These are phyloP conservation scores for Mycocentrospora acerina DNA, from an alignment of 2,329 filamentous ascomycete genomes.

Conservation along the genomic window DNA sequence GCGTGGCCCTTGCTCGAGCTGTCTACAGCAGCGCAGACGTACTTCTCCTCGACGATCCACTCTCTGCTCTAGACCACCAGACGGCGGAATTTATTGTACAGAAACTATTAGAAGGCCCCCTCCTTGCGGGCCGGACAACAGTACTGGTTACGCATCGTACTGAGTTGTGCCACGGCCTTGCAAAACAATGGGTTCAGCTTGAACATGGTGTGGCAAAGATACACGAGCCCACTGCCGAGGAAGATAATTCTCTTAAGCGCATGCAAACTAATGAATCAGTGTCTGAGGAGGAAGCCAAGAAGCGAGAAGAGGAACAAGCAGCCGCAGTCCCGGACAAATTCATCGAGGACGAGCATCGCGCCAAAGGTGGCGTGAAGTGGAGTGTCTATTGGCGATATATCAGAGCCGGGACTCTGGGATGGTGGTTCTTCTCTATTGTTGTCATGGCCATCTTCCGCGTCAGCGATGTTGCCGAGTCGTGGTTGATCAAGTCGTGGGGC, in stretches of 20 bases:
- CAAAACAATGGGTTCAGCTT: conserved; percentile 73
- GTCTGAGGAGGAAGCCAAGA: conserved; percentile 39
- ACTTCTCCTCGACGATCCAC: conserved; percentile 60
- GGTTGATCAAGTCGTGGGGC: conserved; percentile 86
- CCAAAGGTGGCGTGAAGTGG: conserved; percentile 72
- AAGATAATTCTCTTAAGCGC: conserved; percentile 49
- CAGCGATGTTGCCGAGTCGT: conserved; percentile 66
- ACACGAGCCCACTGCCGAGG: conserved; percentile 45
- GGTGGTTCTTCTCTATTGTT: conserved; percentile 68
- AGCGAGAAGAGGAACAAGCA: conserved; percentile 42
- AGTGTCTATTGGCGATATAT: conserved; percentile 84
- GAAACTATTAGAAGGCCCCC: conserved; percentile 57
- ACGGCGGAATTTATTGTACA: conserved; percentile 63
- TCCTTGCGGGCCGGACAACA: conserved; percentile 56
- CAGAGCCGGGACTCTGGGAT: conserved; percentile 72
- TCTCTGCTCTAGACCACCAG: conserved; percentile 64
- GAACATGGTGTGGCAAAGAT: conserved; percentile 57
- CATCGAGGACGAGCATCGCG: conserved; percentile 74
- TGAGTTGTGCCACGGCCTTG: conserved; percentile 71
- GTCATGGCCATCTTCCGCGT: conserved; percentile 66
- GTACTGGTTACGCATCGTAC: conserved; percentile 66
- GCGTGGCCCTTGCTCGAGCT: conserved; percentile 62
- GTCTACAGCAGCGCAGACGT: conserved; percentile 59
- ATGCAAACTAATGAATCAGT: conserved; percentile 40
- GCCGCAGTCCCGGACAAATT: conserved; percentile 70